phyloP scores from a whole-genome alignment of 305 asterid species.

The Fraxinus xanthoxyloides region DNA sequence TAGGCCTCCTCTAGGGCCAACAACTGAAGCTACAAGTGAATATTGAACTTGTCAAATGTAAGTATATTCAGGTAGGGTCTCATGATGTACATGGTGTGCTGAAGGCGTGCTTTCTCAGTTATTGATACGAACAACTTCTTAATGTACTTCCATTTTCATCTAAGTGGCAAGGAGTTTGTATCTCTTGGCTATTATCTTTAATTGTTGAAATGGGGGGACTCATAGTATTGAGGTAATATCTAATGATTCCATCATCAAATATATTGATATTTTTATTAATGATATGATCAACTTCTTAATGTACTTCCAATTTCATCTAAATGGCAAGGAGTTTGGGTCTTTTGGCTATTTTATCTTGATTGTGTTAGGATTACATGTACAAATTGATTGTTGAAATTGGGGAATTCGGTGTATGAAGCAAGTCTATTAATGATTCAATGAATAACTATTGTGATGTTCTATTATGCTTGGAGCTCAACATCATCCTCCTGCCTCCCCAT shows the following conservation, averaged over 20 bases:
- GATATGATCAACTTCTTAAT: background rate
- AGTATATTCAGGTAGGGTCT: background rate
- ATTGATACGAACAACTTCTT: background rate
- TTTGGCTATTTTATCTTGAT: background rate
- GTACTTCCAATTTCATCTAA: background rate
- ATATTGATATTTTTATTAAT: background rate
- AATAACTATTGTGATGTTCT: background rate
- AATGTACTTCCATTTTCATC: background rate
- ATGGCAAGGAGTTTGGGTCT: background rate
- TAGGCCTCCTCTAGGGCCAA: background rate
- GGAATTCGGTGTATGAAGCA: background rate
- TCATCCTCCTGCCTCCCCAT: background rate
- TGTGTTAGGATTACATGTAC: background rate
- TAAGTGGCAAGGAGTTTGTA: background rate
- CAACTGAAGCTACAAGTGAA: background rate
- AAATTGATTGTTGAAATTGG: background rate
- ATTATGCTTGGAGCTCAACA: background rate
- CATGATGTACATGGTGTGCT: background rate
- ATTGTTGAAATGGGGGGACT: background rate
- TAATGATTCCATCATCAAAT: background rate
- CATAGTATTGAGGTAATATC: background rate
- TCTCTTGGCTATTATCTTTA: background rate
- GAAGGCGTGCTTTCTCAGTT: background rate
- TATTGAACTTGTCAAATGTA: background rate
- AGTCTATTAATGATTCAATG: background rate